Percentiles rank a stretch among this genome's conserved stretches.
Evolutionary conservation across 2,329 filamentous ascomycete species (phyloP).

Genomic region (Aureobasidium sp.): DNA sequence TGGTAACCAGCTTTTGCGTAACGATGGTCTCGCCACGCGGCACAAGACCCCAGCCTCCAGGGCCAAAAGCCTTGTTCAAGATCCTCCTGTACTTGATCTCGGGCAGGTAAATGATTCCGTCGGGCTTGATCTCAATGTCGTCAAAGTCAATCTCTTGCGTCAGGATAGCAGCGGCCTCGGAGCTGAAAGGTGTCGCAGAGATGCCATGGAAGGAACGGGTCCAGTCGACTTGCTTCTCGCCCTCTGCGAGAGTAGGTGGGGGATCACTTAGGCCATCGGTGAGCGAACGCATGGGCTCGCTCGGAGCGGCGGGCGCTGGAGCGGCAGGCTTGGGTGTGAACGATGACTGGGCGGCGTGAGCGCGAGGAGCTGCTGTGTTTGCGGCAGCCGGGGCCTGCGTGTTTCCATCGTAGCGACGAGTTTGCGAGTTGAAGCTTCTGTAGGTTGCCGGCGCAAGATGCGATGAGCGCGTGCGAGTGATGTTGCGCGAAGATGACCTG

Average conservation of each 20-base stretch:
- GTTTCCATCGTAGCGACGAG: background rate
- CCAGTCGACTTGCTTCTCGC: conserved; percentile 64
- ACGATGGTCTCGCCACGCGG: conserved; percentile 80
- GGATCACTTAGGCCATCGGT: conserved; percentile 47
- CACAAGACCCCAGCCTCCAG: conserved; percentile 90
- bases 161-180: conserved; percentile 62
- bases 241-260: conserved; percentile 41
- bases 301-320: conserved; percentile 17
- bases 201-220: conserved; percentile 76
- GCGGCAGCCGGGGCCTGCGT: background rate
- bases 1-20: conserved; percentile 70
- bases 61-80: conserved; percentile 84
- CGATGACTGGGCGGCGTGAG: conserved; percentile 12
- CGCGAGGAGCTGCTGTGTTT: conserved; percentile 9
- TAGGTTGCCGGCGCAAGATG: conserved; percentile 7
- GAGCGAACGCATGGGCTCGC: conserved; percentile 33
- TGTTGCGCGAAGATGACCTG: background rate
- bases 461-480: background rate
- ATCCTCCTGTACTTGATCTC: conserved; percentile 97
- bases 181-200: conserved; percentile 60
- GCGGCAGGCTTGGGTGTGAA: background rate
- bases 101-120: conserved; percentile 91
- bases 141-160: conserved; percentile 58
- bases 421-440: conserved; percentile 9
- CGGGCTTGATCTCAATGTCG: conserved; percentile 95